Evolutionary conservation across 2,329 filamentous ascomycete species (phyloP).

Genomic region (Diaporthe nobilis): DNA sequence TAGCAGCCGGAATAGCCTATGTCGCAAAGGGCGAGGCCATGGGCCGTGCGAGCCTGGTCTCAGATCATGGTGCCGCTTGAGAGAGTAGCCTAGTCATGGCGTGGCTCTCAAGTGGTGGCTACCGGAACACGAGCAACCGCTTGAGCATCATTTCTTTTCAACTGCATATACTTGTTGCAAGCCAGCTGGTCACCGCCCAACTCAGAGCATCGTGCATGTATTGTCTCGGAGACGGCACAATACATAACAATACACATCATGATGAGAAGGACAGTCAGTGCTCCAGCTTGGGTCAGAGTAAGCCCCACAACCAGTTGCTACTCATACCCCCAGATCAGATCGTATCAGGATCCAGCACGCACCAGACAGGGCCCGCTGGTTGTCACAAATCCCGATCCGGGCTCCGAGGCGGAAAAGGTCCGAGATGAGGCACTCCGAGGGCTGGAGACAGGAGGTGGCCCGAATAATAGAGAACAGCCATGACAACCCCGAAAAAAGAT

Average conservation of each 20-base stretch:
- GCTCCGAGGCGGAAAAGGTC: conserved; percentile 4
- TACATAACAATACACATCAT: background rate
- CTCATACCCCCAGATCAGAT: background rate
- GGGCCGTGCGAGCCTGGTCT: background rate
- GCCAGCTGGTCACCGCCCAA: background rate
- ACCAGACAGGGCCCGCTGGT: background rate
- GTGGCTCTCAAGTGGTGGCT: background rate
- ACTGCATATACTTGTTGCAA: background rate
- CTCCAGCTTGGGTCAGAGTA: conserved; percentile 8
- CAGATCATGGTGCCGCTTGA: background rate
- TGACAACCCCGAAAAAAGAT: background rate
- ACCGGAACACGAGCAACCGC: background rate
- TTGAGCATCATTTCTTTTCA: background rate
- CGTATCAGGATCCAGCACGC: conserved; percentile 19
- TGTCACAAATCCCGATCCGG: conserved; percentile 20
- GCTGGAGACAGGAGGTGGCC: background rate
- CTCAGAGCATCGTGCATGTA: background rate
- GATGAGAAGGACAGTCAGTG: conserved; percentile 20
- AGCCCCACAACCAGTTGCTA: background rate
- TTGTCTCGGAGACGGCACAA: background rate
- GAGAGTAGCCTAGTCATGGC: background rate
- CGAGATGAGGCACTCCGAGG: background rate
- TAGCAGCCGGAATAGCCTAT: background rate
- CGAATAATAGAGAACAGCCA: background rate
- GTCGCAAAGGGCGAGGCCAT: background rate